These are phyloP conservation scores for Gliomastix tumulicola DNA, from an alignment of 2,329 filamentous ascomycete species.

Conservation along the genomic window DNA sequence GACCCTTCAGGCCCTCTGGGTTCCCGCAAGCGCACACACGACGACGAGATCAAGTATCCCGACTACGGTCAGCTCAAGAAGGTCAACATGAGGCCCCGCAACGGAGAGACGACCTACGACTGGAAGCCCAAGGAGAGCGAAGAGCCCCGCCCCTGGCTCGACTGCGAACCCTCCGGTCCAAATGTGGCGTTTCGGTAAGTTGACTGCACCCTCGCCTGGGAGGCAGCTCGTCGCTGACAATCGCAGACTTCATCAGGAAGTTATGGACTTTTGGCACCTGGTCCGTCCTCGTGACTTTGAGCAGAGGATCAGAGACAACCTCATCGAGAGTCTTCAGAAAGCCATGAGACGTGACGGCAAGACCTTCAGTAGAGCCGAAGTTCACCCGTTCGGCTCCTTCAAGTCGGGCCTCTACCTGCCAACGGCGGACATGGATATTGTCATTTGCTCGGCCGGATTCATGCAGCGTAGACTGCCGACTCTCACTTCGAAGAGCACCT, in stretches of 20 bases:
- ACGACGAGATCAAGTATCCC: constrained; percentile 59
- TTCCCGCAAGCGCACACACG: constrained; percentile 66
- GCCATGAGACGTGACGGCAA: constrained; percentile 43
- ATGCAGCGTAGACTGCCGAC: constrained; percentile 42
- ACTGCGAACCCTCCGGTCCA: constrained; percentile 45
- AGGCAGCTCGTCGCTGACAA: background rate
- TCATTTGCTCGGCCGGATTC: constrained; percentile 60
- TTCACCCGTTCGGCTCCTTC: constrained; percentile 87
- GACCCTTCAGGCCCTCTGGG: constrained; percentile 42
- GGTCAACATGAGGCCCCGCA: constrained; percentile 36
- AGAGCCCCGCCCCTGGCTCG: constrained; percentile 56
- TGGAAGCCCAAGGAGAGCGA: constrained; percentile 42
- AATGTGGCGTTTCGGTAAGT: constrained; percentile 52
- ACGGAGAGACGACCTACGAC: constrained; percentile 40
- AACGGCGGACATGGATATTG: constrained; percentile 89
- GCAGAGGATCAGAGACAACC: constrained; percentile 61
- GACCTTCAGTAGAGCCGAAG: constrained; percentile 52
- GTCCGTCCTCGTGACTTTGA: constrained; percentile 75
- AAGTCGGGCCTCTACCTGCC: constrained; percentile 68
- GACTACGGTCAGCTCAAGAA: constrained; percentile 46
- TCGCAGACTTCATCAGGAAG: constrained; percentile 75
- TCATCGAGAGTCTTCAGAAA: constrained; percentile 62
- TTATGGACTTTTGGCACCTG: constrained; percentile 82
- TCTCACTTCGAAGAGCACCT: constrained; percentile 40
- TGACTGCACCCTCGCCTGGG: background rate